Percentiles rank a stretch among this genome's conserved stretches.
These are phyloP conservation scores for Adansonia madagascariensis DNA, from an alignment of 441 rosid genomes.

Conservation along the genomic window DNA sequence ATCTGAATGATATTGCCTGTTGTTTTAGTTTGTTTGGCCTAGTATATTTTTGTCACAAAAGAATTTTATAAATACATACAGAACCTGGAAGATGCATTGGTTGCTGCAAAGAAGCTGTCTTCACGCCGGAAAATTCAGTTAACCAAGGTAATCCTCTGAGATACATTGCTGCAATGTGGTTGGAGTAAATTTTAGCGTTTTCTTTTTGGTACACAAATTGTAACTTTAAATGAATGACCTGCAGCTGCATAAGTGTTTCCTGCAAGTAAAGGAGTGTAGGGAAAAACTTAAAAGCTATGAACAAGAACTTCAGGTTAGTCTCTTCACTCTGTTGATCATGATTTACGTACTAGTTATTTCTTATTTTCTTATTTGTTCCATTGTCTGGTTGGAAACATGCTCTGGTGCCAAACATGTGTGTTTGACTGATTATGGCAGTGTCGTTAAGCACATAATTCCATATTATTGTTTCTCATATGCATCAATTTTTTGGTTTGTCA, in stretches of 20 bases:
- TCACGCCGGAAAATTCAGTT: constrained; percentile 59
- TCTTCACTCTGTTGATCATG: constrained; percentile 20
- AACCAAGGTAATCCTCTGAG: constrained; percentile 52
- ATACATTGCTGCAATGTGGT: constrained; percentile 24
- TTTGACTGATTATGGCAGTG: neutral
- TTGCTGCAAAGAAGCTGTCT: constrained; percentile 60
- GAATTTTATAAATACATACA: constrained; percentile 43
- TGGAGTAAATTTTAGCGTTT: constrained; percentile 17
- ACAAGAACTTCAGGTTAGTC: constrained; percentile 75
- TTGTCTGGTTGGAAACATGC: constrained; percentile 16
- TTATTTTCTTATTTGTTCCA: neutral
- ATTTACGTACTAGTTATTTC: neutral
- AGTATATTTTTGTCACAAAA: constrained; percentile 23
- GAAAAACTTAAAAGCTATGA: constrained; percentile 68
- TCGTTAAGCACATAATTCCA: neutral
- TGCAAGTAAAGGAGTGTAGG: constrained; percentile 62
- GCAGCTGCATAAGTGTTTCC: constrained; percentile 67
- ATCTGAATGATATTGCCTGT: neutral
- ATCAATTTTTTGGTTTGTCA: neutral
- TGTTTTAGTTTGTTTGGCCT: constrained; percentile 23
- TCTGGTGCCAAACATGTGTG: neutral
- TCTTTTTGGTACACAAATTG: neutral
- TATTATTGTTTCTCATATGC: neutral
- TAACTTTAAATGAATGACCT: constrained; percentile 26
- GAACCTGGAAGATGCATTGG: constrained; percentile 76